Base-by-base conservation (phyloP, 495 filamentous ascomycete species). In the Elasticomyces elasticus region DNA sequence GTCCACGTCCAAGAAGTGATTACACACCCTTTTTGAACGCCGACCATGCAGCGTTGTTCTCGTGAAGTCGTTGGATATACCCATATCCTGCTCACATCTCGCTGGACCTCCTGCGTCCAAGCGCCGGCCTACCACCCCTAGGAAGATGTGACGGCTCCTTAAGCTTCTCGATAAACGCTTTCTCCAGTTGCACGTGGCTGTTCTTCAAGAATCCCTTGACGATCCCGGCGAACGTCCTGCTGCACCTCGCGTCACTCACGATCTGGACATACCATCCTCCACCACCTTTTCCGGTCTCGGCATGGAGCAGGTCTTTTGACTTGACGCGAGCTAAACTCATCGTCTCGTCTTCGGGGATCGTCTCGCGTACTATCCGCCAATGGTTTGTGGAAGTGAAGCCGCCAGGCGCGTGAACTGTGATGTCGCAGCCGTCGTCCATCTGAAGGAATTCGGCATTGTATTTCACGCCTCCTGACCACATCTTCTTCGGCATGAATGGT, bases 371-470 rank as follows among this genome's bases (percentile, higher is more conserved):
- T 28, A 62, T 22, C 17, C 59, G 59, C 59, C 59, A 62, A 24
- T 58, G 59, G 41, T 62, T 62, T 20, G 55, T 58, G 2, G 43
- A 50, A 19, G 54, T 62, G 59, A 62, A 62, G 28, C 59, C 59
- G 17, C 54, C 59, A 1, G 59, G 59, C 22, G 59, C 59, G 40
- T 62, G 55, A 15, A 62, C 45, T 4, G 55, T 58, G 54, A 62
- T 62, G 44, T 62, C 59, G 54, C 59, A 62, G 43, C 59, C 59
- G 24, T 62, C 59, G 7, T 42, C 44, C 15, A 24, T 26, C 1
- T 42, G 49, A 2, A 54, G 13, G 41, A 62, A 62, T 11, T 53
- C 54, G 9, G 59, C 59, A 1, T 23, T 54, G 35, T 62, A 62
- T 25, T 38, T 42, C 30, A 57, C 54, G 15, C 54, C 54, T 12